phyloP scores from a whole-genome alignment of 306 rosid genomes.

The Pyrus betulifolia region DNA sequence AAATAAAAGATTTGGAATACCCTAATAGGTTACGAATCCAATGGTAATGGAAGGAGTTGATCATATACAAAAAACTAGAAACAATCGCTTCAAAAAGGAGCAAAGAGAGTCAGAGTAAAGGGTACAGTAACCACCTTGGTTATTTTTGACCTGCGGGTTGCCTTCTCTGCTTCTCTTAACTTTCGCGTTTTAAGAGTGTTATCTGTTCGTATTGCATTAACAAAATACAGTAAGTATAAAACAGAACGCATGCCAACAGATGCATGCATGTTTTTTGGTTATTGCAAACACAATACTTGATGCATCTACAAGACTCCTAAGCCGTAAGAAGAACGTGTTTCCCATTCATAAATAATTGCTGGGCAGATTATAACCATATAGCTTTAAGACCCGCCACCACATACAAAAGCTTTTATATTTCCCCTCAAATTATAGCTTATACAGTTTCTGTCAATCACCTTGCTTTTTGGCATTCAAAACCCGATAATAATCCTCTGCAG shows the following conservation, averaged over 20 bases:
- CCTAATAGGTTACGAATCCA: not conserved
- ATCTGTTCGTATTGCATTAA: slow-evolving; percentile 33
- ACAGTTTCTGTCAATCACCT: slow-evolving; percentile 36
- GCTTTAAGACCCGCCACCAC: not conserved
- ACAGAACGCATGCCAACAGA: not conserved
- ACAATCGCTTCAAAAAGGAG: not conserved
- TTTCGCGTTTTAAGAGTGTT: slow-evolving; percentile 73
- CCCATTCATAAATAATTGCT: not conserved
- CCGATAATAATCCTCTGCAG: slow-evolving; percentile 65
- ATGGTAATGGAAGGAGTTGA: not conserved
- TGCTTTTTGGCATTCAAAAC: slow-evolving; percentile 54
- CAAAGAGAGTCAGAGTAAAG: not conserved
- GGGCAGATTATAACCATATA: not conserved
- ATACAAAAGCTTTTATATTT: not conserved
- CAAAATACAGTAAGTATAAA: not conserved
- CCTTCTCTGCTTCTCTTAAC: slow-evolving; percentile 79
- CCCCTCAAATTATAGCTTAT: not conserved
- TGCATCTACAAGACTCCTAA: not conserved
- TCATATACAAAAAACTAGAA: not conserved
- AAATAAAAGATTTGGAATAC: not conserved
- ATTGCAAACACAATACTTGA: not conserved
- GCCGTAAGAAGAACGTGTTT: not conserved
- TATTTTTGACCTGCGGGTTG: slow-evolving; percentile 67
- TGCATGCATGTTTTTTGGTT: not conserved
- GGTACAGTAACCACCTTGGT: slow-evolving; percentile 44